Base-by-base conservation (phyloP, 192 early-diverging fungal species). In the Backusella morwellensis region DNA sequence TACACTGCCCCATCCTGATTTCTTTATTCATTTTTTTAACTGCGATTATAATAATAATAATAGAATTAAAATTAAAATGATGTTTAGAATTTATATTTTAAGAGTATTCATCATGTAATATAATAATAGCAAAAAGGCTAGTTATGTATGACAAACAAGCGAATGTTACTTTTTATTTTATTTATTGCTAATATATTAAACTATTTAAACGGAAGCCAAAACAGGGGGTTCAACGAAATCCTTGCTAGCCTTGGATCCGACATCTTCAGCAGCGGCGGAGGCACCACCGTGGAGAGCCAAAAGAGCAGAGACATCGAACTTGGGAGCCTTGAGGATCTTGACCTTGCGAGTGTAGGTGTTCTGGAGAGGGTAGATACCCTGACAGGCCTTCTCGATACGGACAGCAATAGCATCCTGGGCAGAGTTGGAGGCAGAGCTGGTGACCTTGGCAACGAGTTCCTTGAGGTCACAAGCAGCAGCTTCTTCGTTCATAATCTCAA, bases 251-350 rank as follows among this genome's bases (percentile, higher is more conserved):
- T 91, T 91, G 77, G 87, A 82, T 74, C 92, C 92, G 80, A 97
- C 88, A 90, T 95, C 95, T 87, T 87, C 90, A 72, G 90, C 93
- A 76, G 91, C 93, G 80, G 91, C 87, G 69, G 84, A 80, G 73
- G 92, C 88, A 88, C 94, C 95, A 80, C 92, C 92, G 93, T 99
- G 97, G 81, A 97, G 94, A 90, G 97, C 98, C 75, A 98, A 86
- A 74, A 99, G 95, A 90, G 97, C 97, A 80, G 93, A 95, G 75
- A 95, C 87, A 87, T 98, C 97, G 84, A 95, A 94, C 90, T 96
- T 95, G 84, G 97, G 97, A 72, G 91, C 90, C 94, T 98, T 99
- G 85, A 99, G 88, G 82, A 99, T 96, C 95, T 99, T 99, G 85
- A 95, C 96, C 93, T 99, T 99, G 86, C 93, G 94, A 85, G 98